A percentile compares a stretch with the other conserved stretches of the same genome.
phyloP scores from a whole-genome alignment of 2,329 filamentous ascomycete genomes.

The Scedosporium boydii region DNA sequence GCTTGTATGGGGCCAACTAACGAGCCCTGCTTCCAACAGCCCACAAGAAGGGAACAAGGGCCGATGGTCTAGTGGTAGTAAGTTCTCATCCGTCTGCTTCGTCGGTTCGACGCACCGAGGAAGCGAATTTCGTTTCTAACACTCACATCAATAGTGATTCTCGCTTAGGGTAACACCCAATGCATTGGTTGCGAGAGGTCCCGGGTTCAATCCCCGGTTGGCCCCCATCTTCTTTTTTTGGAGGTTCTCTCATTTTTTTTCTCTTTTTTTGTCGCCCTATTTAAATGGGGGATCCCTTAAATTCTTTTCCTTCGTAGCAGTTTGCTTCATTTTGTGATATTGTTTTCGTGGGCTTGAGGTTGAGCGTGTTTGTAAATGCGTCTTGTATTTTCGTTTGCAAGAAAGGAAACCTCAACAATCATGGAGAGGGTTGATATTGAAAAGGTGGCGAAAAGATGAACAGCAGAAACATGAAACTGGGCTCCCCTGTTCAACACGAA shows the following conservation, averaged over 20 bases:
- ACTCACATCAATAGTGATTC: background rate
- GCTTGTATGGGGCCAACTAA: background rate
- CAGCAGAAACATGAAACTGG: too few species aligned
- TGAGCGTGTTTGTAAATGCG: too few species aligned
- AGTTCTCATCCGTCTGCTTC: too few species aligned
- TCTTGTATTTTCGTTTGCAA: too few species aligned
- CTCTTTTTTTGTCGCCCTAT: background rate
- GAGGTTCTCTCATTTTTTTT: background rate
- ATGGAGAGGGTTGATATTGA: too few species aligned
- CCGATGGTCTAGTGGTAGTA: slow-evolving; percentile 9
- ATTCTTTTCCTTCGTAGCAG: background rate
- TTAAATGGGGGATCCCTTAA: background rate
- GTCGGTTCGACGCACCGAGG: too few species aligned
- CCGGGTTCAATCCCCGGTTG: background rate
- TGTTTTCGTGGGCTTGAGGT: background rate
- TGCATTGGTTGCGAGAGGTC: background rate
- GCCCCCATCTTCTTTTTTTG: background rate
- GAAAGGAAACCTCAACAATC: too few species aligned
- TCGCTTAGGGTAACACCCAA: slow-evolving; percentile 12
- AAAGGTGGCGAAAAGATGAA: too few species aligned
- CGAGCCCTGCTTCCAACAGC: background rate
- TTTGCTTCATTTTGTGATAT: background rate
- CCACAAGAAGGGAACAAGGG: background rate
- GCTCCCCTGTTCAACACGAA: too few species aligned
- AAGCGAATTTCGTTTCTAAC: too few species aligned